These are phyloP conservation scores for Phytophthora litchii DNA, from an alignment of 352 stramenopile species.

Conservation along the genomic window DNA sequence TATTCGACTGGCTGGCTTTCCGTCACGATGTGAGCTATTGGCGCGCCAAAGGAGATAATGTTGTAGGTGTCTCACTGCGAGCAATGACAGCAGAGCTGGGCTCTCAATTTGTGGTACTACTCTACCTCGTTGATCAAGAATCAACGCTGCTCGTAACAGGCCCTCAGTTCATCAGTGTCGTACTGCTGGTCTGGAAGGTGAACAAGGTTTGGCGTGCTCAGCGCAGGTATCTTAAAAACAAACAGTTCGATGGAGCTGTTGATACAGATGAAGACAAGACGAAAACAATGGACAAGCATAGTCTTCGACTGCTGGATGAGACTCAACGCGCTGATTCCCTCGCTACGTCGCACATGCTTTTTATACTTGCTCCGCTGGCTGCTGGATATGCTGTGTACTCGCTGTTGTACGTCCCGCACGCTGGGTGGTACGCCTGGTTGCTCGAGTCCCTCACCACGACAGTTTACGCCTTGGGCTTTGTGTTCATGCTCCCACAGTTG, in stretches of 20 bases:
- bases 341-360: slow-evolving; percentile 84
- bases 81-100: slow-evolving; percentile 94
- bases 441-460: slow-evolving; percentile 86
- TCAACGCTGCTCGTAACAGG: slow-evolving; percentile 93
- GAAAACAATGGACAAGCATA: slow-evolving; percentile 36
- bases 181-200: slow-evolving; percentile 92
- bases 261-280: slow-evolving; percentile 38
- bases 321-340: slow-evolving; percentile 81
- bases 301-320: slow-evolving; percentile 29
- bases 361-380: slow-evolving; percentile 75
- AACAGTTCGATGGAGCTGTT: slow-evolving; percentile 3
- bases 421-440: slow-evolving; percentile 84
- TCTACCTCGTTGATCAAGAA: slow-evolving; percentile 96
- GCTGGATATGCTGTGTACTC: slow-evolving; percentile 84
- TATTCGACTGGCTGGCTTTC: slow-evolving; percentile 99
- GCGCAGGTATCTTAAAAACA: slow-evolving; percentile 11
- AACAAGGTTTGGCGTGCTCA: slow-evolving; percentile 63
- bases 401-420: slow-evolving; percentile 82
- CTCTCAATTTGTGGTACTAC: slow-evolving; percentile 93
- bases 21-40: slow-evolving; percentile 98
- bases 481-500: slow-evolving; percentile 92
- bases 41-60: slow-evolving; percentile 89
- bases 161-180: slow-evolving; percentile 61
- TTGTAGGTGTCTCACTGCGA: slow-evolving; percentile 94
- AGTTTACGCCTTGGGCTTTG: slow-evolving; percentile 92